Evolutionary conservation across 495 filamentous ascomycete genomes (phyloP), one percentile per base, ranked within the genome.

Genomic region (Hypoxylon fuscum): DNA sequence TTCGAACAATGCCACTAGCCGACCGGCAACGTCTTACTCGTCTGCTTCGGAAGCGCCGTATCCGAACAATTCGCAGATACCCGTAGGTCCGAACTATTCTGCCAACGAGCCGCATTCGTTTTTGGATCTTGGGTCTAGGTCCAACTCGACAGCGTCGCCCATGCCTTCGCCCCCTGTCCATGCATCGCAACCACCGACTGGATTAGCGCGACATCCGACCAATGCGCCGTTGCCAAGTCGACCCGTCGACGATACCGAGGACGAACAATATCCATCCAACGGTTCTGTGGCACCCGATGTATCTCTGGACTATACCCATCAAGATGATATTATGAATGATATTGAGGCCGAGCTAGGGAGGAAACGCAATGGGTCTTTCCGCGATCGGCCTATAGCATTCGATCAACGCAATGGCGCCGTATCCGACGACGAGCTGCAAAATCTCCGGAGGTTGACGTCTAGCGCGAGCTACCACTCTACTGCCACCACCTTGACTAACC

Each of bases 211-310:
- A 53, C 83, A 85, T 52, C 83, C 83, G 2, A 85, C 83, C 0
- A 81, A 83, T 58, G 75, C 79, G 25, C 83, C 83, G 32, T 74
- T 85, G 17, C 83, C 83, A 20, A 82, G 67, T 51, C 78, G 81
- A 5, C 83, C 83, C 2, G 74, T 78, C 50, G 78, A 80, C 7
- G 69, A 79, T 34, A 34, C 71, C 27, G 66, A 68, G 1, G 78
- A 78, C 37, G 77, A 77, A 35, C 59, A 70, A 25, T 81, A 78
- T 70, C 49, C 58, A 5, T 22, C 70, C 2, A 72, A 73, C 48
- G 70, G 75, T 18, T 18, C 45, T 22, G 7, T 27, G 3, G 41
- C 34, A 40, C 42, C 53, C 17, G 63, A 61, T 21, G 5, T 44
- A 14, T 25, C 61, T n/a, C 73, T 77, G 32, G 74, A 79, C 12